Evolutionary conservation across 1,139 yeast species (phyloP).

Genomic region (Petasospora rhodanensis): DNA sequence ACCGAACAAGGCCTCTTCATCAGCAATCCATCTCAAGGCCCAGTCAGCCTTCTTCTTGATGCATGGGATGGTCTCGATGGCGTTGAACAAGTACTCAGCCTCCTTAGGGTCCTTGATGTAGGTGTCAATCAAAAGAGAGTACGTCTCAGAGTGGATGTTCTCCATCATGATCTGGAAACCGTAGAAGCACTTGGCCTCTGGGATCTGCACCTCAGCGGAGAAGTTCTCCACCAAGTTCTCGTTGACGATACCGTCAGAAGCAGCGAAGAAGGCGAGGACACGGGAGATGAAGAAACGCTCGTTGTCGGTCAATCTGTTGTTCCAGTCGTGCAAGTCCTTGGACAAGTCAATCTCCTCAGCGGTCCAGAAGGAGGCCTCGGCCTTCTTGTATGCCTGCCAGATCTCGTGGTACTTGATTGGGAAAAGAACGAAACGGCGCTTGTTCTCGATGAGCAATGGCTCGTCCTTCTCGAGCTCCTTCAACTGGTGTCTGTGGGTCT

Average conservation of each 20-base stretch:
- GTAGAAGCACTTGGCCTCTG: slow-evolving; percentile 98
- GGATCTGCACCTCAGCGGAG: slow-evolving; percentile 93
- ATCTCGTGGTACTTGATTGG: slow-evolving; percentile 97
- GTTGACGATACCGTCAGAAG: slow-evolving; percentile 96
- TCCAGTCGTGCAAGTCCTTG: slow-evolving; percentile 91
- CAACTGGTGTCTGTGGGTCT: slow-evolving; percentile 64
- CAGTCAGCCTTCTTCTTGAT: slow-evolving; percentile 96
- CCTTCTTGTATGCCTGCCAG: slow-evolving; percentile 98
- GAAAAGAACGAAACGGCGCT: slow-evolving; percentile 86
- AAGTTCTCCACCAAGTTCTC: slow-evolving; percentile 96
- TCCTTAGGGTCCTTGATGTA: slow-evolving; percentile 94
- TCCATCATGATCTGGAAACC: slow-evolving; percentile 99
- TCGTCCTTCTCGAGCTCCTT: slow-evolving; percentile 81
- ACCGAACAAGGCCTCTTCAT: slow-evolving; percentile 80
- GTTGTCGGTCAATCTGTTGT: slow-evolving; percentile 73
- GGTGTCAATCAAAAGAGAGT: slow-evolving; percentile 88
- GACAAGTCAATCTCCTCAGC: slow-evolving; percentile 97
- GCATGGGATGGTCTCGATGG: slow-evolving; percentile 90
- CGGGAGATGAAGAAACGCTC: slow-evolving; percentile 88
- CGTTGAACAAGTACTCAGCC: slow-evolving; percentile 83
- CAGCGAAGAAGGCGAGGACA: slow-evolving; percentile 96
- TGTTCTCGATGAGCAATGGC: slow-evolving; percentile 84
- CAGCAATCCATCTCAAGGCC: slow-evolving; percentile 95
- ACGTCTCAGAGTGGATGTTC: slow-evolving; percentile 96
- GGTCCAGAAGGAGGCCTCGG: slow-evolving; percentile 99